These are phyloP conservation scores for Venturia carpophila DNA, from an alignment of 2,329 filamentous ascomycete species.

Conservation along the genomic window DNA sequence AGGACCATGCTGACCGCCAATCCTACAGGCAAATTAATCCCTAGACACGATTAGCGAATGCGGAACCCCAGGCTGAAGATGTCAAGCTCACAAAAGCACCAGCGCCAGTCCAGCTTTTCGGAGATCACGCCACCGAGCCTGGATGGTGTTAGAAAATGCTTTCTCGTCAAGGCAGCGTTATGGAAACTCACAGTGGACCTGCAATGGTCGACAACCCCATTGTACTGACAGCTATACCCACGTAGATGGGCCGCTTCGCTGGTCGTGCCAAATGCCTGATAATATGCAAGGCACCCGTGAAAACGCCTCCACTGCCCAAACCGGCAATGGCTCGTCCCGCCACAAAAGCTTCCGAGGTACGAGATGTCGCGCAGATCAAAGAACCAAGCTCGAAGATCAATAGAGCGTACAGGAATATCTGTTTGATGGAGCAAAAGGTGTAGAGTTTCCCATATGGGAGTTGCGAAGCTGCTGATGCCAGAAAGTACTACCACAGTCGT, in stretches of 20 bases:
- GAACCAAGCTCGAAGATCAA: slow-evolving; percentile 21
- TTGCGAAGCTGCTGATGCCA: slow-evolving; percentile 8
- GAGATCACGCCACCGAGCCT: slow-evolving; percentile 31
- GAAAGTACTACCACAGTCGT: slow-evolving; percentile 4
- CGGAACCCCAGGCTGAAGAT: background rate
- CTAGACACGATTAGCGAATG: slow-evolving; percentile 21
- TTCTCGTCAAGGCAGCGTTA: background rate
- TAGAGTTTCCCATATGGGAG: slow-evolving; percentile 19
- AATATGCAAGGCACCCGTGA: slow-evolving; percentile 19
- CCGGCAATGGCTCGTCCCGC: slow-evolving; percentile 22
- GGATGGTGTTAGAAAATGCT: slow-evolving; percentile 22
- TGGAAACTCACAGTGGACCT: slow-evolving; percentile 9
- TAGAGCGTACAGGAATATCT: slow-evolving; percentile 17
- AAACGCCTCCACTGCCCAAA: slow-evolving; percentile 20
- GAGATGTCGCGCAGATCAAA: slow-evolving; percentile 20
- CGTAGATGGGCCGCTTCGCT: slow-evolving; percentile 19
- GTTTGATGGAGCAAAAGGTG: slow-evolving; percentile 18
- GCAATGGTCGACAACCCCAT: slow-evolving; percentile 17
- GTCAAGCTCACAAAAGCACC: slow-evolving; percentile 23
- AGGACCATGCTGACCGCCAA: slow-evolving; percentile 21
- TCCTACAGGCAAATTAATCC: slow-evolving; percentile 26
- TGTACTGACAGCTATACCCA: slow-evolving; percentile 14
- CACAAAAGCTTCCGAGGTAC: slow-evolving; percentile 19
- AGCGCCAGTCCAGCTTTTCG: slow-evolving; percentile 16
- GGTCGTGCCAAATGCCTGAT: slow-evolving; percentile 17